A percentile compares a stretch with the other conserved stretches of the same genome.
Evolutionary conservation across 768 basidiomycete species (phyloP).

Genomic region (Lanmaoa rubissima): DNA sequence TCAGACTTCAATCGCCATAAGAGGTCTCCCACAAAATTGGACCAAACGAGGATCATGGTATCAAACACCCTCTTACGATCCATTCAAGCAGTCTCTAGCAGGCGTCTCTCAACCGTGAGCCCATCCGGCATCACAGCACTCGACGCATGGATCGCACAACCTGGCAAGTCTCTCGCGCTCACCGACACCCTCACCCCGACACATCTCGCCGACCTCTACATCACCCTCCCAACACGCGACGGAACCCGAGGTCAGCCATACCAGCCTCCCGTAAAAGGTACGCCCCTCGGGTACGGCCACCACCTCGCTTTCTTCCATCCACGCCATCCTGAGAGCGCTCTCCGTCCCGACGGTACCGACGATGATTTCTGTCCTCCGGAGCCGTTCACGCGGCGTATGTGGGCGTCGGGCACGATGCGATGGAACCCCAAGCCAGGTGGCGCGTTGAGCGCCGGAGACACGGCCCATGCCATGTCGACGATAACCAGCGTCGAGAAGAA

Average conservation of each 20-base stretch:
- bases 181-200: conserved; percentile 52
- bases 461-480: conserved; percentile 45
- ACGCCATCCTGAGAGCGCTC: conserved; percentile 50
- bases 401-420: conserved; percentile 68
- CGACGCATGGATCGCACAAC: conserved; percentile 53
- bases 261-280: conserved; percentile 38
- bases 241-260: conserved; percentile 45
- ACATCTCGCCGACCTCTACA: conserved; percentile 61
- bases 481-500: conserved; percentile 59
- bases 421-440: conserved; percentile 46
- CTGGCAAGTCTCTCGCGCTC: conserved; percentile 42
- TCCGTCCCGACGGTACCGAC: conserved; percentile 73
- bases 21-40: background rate
- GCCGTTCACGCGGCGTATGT: conserved; percentile 79
- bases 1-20: no score
- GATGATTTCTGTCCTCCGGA: conserved; percentile 67
- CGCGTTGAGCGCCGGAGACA: conserved; percentile 53
- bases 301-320: conserved; percentile 77
- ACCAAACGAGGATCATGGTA: background rate
- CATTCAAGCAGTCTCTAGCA: background rate
- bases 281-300: conserved; percentile 57
- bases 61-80: background rate
- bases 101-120: conserved; percentile 14
- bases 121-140: conserved; percentile 27
- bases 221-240: conserved; percentile 73